phyloP scores from a whole-genome alignment of 169 alveolate species.

The Plasmodium billcollinsi region DNA sequence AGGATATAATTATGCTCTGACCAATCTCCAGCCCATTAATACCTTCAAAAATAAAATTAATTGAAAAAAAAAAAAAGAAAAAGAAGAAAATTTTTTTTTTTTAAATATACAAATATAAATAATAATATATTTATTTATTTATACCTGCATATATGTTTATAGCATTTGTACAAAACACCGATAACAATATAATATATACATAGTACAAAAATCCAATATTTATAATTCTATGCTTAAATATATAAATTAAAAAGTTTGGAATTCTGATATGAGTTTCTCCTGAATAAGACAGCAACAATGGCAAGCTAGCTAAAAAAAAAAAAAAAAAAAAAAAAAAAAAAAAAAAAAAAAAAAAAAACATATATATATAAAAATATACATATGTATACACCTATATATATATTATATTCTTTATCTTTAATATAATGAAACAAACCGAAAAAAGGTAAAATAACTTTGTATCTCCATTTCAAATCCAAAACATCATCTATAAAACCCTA shows the following conservation, averaged over 20 bases:
- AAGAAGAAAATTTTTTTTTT: too few species aligned
- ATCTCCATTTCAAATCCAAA: constrained; percentile 93
- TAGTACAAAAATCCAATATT: constrained; percentile 91
- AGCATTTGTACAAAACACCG: constrained; percentile 93
- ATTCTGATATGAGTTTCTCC: constrained; percentile 91
- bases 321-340: constrained; percentile 7
- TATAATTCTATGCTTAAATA: constrained; percentile 80
- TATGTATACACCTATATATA: neutral
- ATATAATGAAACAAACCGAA: constrained; percentile 83
- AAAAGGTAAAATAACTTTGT: constrained; percentile 92
- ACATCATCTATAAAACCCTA: constrained; percentile 93
- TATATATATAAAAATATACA: neutral
- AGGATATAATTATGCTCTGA: constrained; percentile 91
- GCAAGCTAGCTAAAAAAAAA: constrained; percentile 79
- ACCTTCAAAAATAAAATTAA: constrained; percentile 48
- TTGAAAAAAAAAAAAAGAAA: neutral
- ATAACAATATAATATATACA: constrained; percentile 88
- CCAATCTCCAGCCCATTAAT: constrained; percentile 95
- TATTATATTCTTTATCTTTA: constrained; percentile 3
- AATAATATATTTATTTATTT: constrained; percentile 1
- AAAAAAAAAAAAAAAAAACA: constrained; percentile 2
- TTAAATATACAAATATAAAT: neutral
- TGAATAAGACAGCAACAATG: constrained; percentile 91
- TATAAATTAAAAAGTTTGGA: constrained; percentile 82
- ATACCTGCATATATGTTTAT: constrained; percentile 94